Base-by-base conservation (phyloP, 805 yeast genomes). In the Kuraishia molischiana region DNA sequence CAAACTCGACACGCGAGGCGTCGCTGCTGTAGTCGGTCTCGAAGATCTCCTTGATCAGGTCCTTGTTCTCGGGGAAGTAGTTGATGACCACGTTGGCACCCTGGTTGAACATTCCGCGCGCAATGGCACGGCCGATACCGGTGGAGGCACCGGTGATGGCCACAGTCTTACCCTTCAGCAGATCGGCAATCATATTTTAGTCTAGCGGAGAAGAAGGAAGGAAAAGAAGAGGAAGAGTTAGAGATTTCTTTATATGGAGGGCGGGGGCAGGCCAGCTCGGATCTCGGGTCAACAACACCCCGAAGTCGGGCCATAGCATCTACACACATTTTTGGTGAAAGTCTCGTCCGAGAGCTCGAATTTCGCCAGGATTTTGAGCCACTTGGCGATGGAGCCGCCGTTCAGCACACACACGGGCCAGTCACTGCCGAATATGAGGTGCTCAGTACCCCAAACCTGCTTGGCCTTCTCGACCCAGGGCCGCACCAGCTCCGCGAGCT, bases 41-140 rank as follows among this genome's bases (percentile, higher is more conserved):
- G 40, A 58, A 28, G 22, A 47, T 50, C 24, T 44, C 41, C 14
- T 55, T 54, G 21, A 45, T 22, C 39, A 4, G 38, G 37, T 10
- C 35, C 42, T 42, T 57, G 58, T 13, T 44, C 39, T 34, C 17
- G 35, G 29, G 44, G 20, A 54, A 42, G 40, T 62, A 59, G 41
- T 64, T 63, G 28, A 65, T 56, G 19, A 62, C 57, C 14, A 67
- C 59, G 19, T 50, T 58, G 31, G 71, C 72, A 30, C 72, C 72
- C 34, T 64, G 61, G 24, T 52, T 42, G 34, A 66, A 61, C 52
- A 65, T 48, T 15, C 62, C 70, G 10, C 59, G 31, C 9, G 71
- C 73, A 35, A 67, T 61, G 28, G 62, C 68, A 21, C 62, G 49
- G 4, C 72, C 74, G 26, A 67, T 67, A 5, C 74, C 72, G 9